These are phyloP conservation scores for Sedum album DNA, from an alignment of 164 flowering plant species.

Conservation along the genomic window DNA sequence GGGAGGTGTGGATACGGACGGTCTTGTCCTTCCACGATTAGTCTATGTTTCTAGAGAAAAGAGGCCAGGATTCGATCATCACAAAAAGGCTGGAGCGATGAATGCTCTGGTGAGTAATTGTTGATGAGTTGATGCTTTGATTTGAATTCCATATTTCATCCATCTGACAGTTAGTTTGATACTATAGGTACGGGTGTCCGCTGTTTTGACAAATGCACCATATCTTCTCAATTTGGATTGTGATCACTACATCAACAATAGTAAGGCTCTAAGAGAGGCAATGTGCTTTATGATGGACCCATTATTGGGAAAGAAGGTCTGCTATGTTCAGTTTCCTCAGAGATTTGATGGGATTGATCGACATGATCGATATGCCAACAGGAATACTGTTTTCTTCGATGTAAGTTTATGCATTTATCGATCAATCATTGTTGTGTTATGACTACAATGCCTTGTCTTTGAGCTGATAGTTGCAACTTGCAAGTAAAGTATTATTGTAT, in stretches of 20 bases:
- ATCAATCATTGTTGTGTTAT: neutral
- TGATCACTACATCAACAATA: slow-evolving; percentile 73
- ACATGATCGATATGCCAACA: slow-evolving; percentile 52
- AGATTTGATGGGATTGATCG: slow-evolving; percentile 59
- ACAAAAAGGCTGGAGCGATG: slow-evolving; percentile 81
- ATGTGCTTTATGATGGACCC: slow-evolving; percentile 86
- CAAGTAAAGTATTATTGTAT: too few species aligned
- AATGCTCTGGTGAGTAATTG: slow-evolving; percentile 48
- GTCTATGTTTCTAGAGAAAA: slow-evolving; percentile 70
- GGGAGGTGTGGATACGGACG: slow-evolving; percentile 56
- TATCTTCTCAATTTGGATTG: slow-evolving; percentile 63
- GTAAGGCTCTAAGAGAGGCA: slow-evolving; percentile 59
- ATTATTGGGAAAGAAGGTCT: slow-evolving; percentile 41
- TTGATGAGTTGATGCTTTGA: neutral
- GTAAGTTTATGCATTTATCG: slow-evolving; percentile 23
- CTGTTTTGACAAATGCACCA: slow-evolving; percentile 60
- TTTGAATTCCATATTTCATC: slow-evolving; percentile 8
- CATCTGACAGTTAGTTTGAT: neutral
- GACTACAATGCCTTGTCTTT: too few species aligned
- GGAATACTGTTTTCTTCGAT: slow-evolving; percentile 60
- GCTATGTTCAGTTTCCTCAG: slow-evolving; percentile 66
- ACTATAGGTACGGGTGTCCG: slow-evolving; percentile 60
- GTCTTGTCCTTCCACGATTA: slow-evolving; percentile 60
- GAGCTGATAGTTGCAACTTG: neutral
- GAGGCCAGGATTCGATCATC: slow-evolving; percentile 67